These are phyloP conservation scores for Neurospora discreta DNA, from an alignment of 495 filamentous ascomycete species.

Conservation along the genomic window DNA sequence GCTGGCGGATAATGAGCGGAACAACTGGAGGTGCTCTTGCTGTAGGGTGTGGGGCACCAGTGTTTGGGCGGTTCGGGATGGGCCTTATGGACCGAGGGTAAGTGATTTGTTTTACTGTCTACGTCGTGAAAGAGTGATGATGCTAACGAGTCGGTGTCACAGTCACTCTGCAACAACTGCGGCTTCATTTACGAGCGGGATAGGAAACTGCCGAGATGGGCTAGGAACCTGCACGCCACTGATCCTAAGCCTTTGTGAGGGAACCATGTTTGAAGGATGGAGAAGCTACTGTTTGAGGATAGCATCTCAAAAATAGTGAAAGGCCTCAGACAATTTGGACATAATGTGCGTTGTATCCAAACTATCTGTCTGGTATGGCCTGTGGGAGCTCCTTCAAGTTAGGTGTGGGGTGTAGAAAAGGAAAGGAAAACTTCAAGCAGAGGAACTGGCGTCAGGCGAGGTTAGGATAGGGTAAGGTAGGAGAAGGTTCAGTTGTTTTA, in stretches of 20 bases:
- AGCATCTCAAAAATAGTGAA: no score
- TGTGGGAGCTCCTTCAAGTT: neutral
- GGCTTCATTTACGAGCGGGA: constrained; percentile 81
- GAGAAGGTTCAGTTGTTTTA: neutral
- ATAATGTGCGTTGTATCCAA: neutral
- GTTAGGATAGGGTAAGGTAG: neutral
- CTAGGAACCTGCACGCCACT: constrained; percentile 56
- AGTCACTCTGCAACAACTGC: constrained; percentile 94
- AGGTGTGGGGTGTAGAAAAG: neutral
- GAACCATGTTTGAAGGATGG: neutral
- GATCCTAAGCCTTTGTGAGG: constrained; percentile 22
- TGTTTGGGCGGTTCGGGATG: constrained; percentile 91
- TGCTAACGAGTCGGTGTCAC: constrained; percentile 8
- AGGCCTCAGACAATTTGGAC: no score
- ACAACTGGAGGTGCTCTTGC: constrained; percentile 82
- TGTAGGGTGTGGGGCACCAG: constrained; percentile 80
- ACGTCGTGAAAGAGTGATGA: no score
- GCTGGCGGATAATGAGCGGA: constrained; percentile 68
- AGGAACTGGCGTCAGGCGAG: neutral
- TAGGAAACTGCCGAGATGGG: constrained; percentile 73
- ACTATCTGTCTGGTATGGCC: neutral
- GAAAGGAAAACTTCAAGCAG: neutral
- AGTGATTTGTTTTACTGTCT: constrained; percentile 17
- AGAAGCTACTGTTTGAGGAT: neutral
- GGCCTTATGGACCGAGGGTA: constrained; percentile 76